Evolutionary conservation across 208 protist species (phyloP), one percentile per base, ranked within the genome.

Genomic region (Acanthamoeba healyi): DNA sequence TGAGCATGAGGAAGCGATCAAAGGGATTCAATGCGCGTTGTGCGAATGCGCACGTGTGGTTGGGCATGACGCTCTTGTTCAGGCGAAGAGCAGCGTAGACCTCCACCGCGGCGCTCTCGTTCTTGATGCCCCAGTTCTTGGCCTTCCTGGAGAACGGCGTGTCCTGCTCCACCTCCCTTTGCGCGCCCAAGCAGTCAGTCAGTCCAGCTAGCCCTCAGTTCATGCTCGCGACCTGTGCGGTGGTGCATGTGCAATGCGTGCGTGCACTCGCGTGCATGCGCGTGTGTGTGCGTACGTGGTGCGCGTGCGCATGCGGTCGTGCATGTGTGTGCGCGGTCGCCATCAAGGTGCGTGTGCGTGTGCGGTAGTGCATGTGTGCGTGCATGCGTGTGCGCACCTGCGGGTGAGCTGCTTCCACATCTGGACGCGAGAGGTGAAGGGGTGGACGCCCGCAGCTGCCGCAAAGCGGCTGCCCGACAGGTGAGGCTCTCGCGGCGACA

Each of bases 391-490:
- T 51, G 56, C 17, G 49, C 34, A 72, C 58, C 22, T 65, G 17
- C 34, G 15, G 0, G 56, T 70, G 38, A 91, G 49, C 32, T 91
- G 84, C 84, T 91, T 72, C 84, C 84, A 91, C 84, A 91, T 26
- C 46, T 51, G 22, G 0, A 51, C 54, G 1, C 84, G 49, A 26
- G 84, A 46, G 14, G 36, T 42, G 56, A 49, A 91, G 7, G 84
- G 84, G 34, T 91, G 51, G 36, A 91, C 72, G 54, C 84, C 84
- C 6, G 61, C 84, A 19, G 84, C 84, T 17, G 49, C 84, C 0
- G 84, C 84, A 91, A 91, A 91, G 38, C 84, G 84, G 40, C 84
- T 91, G 14, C 56, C 56, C 1, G 56, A 63, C 9, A 91, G 84
- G 34, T 91, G 49, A 3, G 84, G 84, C 58, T 72, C 58, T 15